Evolutionary conservation across 805 yeast genomes (phyloP), one percentile per base, ranked within the genome.

Genomic region (Osmozyma mogii): DNA sequence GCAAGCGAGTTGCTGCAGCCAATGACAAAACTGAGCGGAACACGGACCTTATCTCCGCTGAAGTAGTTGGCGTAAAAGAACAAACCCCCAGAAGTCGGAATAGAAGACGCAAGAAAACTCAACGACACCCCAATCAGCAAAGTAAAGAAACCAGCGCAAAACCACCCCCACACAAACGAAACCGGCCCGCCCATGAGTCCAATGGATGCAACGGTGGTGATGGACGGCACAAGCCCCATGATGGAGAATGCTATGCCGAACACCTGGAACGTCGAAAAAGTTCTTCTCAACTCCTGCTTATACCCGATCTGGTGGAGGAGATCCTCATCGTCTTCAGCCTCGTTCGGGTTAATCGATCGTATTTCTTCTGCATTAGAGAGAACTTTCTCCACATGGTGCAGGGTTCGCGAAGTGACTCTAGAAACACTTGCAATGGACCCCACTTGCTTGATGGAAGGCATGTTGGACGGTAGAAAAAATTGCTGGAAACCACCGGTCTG

Each of bases 181-280:
- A 22, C 25, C 5, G 25, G 25, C 9, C 25, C 25, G 25, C 15
- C 25, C 15, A 4, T 9, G 15, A 22, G 15, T 9, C 25, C 25
- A 6, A 11, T 7, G 5, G 15, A 14, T 4, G 14, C 15, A 7
- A 9, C 9, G 6, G 5, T 5, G 15, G 15, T 4, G 11, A 22
- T 22, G 16, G 25, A 22, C 9, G 25, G 25, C 5, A 22, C 6
- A 11, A 22, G 25, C 4, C 25, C 25, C 25, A 22, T 22, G 16
- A n/a, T n/a, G n/a, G n/a, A n/a, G n/a, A n/a, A n/a, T n/a, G n/a
- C n/a, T n/a, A n/a, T n/a, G n/a, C n/a, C 25, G 14, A 22, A 22
- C 25, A 22, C 25, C 15, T 22, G 25, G 5, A 22, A 4, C 4
- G 25, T 22, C 5, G 15, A 13, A 11, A 5, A 22, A 4, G 4